A percentile compares a stretch with the other conserved stretches of the same genome.
Evolutionary conservation across 345 rosid species (phyloP).

Genomic region (Melaleuca quinquenervia): DNA sequence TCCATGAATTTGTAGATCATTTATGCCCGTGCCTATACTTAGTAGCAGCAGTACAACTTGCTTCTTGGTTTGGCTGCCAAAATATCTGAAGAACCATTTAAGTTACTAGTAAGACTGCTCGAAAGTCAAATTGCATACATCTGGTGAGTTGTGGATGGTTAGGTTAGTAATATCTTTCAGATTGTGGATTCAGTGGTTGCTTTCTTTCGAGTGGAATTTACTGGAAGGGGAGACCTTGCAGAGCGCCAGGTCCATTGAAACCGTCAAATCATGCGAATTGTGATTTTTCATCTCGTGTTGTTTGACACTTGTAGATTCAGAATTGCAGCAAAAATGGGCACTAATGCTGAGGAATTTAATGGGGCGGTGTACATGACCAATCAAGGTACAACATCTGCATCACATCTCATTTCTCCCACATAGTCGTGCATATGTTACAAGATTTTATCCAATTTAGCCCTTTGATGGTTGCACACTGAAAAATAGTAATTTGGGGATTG

Average conservation of each 20-base stretch:
- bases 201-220: constrained; percentile 86
- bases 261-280: background rate
- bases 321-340: constrained; percentile 81
- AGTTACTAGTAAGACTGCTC: constrained; percentile 45
- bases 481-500: background rate
- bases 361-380: constrained; percentile 94
- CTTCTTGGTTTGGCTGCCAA: constrained; percentile 95
- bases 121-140: background rate
- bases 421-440: background rate
- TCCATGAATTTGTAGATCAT: constrained; percentile 46
- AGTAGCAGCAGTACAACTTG: constrained; percentile 78
- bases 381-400: constrained; percentile 61
- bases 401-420: background rate
- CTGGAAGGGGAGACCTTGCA: constrained; percentile 95
- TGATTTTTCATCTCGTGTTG: background rate
- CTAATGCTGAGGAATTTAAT: constrained; percentile 94
- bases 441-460: background rate
- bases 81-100: constrained; percentile 95
- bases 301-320: background rate
- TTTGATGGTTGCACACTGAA: background rate
- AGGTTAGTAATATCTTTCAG: constrained; percentile 20
- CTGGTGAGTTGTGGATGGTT: background rate
- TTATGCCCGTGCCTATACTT: constrained; percentile 89
- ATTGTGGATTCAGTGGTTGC: constrained; percentile 90
- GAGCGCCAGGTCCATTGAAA: constrained; percentile 69